Percentiles rank a stretch among this genome's conserved stretches.
These are phyloP conservation scores for Penicillium coffeae DNA, from an alignment of 495 filamentous ascomycete genomes.

Conservation along the genomic window DNA sequence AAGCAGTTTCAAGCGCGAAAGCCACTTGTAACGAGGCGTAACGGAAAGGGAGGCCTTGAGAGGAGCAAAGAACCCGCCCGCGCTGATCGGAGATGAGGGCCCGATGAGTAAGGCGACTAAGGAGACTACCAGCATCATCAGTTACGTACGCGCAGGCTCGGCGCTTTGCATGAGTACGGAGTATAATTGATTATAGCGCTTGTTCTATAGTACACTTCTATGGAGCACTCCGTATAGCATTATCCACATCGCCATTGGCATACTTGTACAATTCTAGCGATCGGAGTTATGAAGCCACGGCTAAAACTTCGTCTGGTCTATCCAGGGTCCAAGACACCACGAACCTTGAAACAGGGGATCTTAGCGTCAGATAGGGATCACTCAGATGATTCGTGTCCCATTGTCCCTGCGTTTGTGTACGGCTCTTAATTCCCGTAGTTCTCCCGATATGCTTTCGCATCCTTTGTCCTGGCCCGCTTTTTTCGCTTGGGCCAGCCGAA, in stretches of 20 bases:
- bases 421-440: constrained; percentile 19
- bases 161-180: constrained; percentile 4
- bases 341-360: not conserved
- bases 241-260: too few species aligned
- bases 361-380: not conserved
- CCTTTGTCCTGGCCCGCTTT: not conserved
- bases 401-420: constrained; percentile 1
- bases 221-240: too few species aligned
- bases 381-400: constrained; percentile 1
- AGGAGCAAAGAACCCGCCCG: too few species aligned
- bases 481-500: constrained; percentile 26
- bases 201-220: not conserved
- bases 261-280: too few species aligned
- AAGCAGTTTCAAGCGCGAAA: too few species aligned
- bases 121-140: constrained; percentile 32
- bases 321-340: constrained; percentile 15
- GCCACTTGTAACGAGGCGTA: too few species aligned
- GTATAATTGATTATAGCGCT: not conserved
- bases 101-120: constrained; percentile 10
- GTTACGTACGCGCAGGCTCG: constrained; percentile 26
- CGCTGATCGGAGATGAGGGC: constrained; percentile 21
- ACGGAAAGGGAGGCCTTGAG: too few species aligned
- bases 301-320: constrained; percentile 9
- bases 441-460: constrained; percentile 15
- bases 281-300: not conserved